Evolutionary conservation across 2,329 filamentous ascomycete genomes (phyloP).

Genomic region (Parasarocladium wereldwijsianum): DNA sequence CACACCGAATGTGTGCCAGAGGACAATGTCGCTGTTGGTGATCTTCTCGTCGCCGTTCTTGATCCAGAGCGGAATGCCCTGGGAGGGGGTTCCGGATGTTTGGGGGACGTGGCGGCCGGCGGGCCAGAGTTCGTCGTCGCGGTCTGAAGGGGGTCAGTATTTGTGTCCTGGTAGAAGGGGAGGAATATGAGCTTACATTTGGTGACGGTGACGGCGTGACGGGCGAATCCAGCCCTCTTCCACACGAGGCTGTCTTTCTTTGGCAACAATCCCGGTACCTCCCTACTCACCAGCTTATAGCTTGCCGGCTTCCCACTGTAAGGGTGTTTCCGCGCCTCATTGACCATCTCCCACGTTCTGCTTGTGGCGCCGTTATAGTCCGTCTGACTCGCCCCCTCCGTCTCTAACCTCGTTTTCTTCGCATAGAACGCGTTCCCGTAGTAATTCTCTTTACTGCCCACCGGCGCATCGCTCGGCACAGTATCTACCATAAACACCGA

Average conservation of each 20-base stretch:
- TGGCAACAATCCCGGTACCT: constrained; percentile 64
- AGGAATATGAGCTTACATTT: constrained; percentile 46
- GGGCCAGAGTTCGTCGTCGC: constrained; percentile 69
- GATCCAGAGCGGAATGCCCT: constrained; percentile 65
- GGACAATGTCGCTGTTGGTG: constrained; percentile 71
- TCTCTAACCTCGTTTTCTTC: constrained; percentile 66
- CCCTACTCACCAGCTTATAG: constrained; percentile 83
- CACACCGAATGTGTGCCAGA: constrained; percentile 90
- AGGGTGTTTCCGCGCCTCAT: constrained; percentile 70
- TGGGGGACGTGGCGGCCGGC: constrained; percentile 81
- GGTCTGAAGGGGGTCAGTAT: constrained; percentile 32
- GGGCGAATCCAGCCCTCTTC: constrained; percentile 78
- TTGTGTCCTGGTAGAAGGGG: background rate
- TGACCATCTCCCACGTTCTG: constrained; percentile 82
- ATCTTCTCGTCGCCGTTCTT: constrained; percentile 53
- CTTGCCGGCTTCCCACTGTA: constrained; percentile 72
- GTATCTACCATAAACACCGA: constrained; percentile 77
- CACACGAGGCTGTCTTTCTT: constrained; percentile 72
- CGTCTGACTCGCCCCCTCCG: constrained; percentile 50
- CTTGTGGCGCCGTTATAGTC: constrained; percentile 71
- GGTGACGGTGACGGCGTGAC: constrained; percentile 79
- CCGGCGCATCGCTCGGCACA: constrained; percentile 51
- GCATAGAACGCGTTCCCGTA: constrained; percentile 88
- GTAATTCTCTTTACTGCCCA: constrained; percentile 68
- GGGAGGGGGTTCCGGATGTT: constrained; percentile 64